Evolutionary conservation across 495 filamentous ascomycete species (phyloP).

Genomic region (Rostrohypoxylon terebratum): DNA sequence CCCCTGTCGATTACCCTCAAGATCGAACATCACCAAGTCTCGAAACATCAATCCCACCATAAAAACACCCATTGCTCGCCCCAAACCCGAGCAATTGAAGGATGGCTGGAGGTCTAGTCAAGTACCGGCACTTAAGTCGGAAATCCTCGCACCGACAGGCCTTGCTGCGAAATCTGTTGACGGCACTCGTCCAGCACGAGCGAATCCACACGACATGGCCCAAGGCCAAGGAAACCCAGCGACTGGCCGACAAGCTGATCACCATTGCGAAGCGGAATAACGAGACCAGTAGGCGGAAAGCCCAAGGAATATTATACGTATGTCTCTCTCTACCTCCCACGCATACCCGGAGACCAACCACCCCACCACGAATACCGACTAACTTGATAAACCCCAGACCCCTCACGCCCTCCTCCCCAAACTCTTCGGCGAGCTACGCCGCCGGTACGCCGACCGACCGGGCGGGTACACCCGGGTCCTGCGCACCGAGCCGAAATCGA

Average conservation of each 20-base stretch:
- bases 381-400: constrained; percentile 43
- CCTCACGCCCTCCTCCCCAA: constrained; percentile 81
- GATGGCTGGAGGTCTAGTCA: constrained; percentile 87
- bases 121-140: constrained; percentile 88
- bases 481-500: constrained; percentile 82
- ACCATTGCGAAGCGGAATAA: constrained; percentile 93
- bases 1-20: constrained; percentile 6
- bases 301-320: constrained; percentile 85
- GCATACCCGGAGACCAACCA: background rate
- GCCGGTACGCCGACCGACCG: constrained; percentile 81
- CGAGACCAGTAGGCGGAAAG: constrained; percentile 74
- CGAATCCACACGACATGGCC: constrained; percentile 92
- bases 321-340: constrained; percentile 47
- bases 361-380: constrained; percentile 1
- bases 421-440: constrained; percentile 83
- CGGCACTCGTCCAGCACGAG: constrained; percentile 93
- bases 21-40: background rate
- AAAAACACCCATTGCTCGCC: background rate
- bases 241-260: constrained; percentile 91
- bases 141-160: constrained; percentile 88
- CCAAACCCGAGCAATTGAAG: constrained; percentile 23
- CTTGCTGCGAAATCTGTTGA: constrained; percentile 94
- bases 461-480: constrained; percentile 96
- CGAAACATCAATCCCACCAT: constrained; percentile 12
- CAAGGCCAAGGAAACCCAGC: constrained; percentile 97